These are phyloP conservation scores for Ilex paraguariensis DNA, from an alignment of 305 asterid species.

Conservation along the genomic window DNA sequence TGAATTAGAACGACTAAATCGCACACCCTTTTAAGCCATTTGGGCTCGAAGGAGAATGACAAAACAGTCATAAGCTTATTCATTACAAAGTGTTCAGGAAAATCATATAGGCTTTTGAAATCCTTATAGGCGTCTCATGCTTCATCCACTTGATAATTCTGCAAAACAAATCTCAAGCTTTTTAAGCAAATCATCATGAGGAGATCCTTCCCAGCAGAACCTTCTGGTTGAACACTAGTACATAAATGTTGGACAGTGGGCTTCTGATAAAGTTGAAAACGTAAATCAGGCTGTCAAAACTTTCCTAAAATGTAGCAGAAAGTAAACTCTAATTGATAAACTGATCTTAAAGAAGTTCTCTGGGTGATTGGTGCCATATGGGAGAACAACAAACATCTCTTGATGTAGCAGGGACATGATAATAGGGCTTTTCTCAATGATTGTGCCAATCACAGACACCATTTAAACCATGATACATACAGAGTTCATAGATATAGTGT, in stretches of 20 bases:
- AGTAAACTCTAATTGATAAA: constrained; percentile 14
- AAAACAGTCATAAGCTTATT: constrained; percentile 47
- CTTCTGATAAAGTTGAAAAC: constrained; percentile 4
- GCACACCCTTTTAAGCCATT: constrained; percentile 56
- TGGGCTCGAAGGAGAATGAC: constrained; percentile 57
- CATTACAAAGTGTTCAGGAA: constrained; percentile 45
- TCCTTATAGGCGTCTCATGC: constrained; percentile 69
- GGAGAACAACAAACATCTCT: constrained; percentile 3
- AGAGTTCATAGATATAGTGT: no score
- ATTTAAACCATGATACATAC: not conserved
- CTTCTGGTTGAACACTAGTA: constrained; percentile 25
- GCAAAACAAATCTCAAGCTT: constrained; percentile 59
- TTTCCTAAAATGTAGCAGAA: constrained; percentile 7
- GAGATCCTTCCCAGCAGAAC: constrained; percentile 28
- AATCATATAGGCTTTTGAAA: constrained; percentile 58
- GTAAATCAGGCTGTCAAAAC: constrained; percentile 15
- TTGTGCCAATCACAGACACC: constrained; percentile 10
- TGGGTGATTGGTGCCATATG: constrained; percentile 2
- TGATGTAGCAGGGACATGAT: not conserved
- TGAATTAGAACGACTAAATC: constrained; percentile 45
- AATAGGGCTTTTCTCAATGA: constrained; percentile 7
- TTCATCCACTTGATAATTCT: constrained; percentile 51
- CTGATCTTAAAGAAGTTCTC: constrained; percentile 14
- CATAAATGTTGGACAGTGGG: constrained; percentile 21
- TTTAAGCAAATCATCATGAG: constrained; percentile 39